phyloP scores from a whole-genome alignment of 2,329 filamentous ascomycete species.

The Alternaria triticimaculans region DNA sequence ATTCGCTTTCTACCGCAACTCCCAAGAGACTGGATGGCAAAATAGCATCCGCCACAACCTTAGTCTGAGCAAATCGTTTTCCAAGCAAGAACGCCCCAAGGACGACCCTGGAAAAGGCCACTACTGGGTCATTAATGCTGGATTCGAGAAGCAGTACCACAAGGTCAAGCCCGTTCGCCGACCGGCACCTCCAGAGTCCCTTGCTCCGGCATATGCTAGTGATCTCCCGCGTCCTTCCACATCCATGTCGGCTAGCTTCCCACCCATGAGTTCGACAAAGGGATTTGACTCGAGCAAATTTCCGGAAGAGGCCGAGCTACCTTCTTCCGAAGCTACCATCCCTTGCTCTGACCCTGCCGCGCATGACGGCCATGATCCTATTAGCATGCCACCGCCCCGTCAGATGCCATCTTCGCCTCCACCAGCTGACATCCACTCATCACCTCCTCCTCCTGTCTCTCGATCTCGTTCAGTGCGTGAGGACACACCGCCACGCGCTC shows the following conservation, averaged over 20 bases:
- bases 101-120: slow-evolving; percentile 97
- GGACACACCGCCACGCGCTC: slow-evolving; percentile 77
- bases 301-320: slow-evolving; percentile 57
- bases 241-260: slow-evolving; percentile 46
- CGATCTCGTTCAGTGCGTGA: slow-evolving; percentile 62
- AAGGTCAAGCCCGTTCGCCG: slow-evolving; percentile 78
- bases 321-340: slow-evolving; percentile 59
- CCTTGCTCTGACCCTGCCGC: slow-evolving; percentile 59
- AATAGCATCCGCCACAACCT: slow-evolving; percentile 99
- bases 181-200: slow-evolving; percentile 54
- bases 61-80: slow-evolving; percentile 94
- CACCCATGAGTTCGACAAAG: slow-evolving; percentile 50
- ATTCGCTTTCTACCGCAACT: slow-evolving; percentile 80
- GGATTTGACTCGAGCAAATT: slow-evolving; percentile 59
- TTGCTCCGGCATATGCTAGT: slow-evolving; percentile 40
- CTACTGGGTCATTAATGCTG: slow-evolving; percentile 94
- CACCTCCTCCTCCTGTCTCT: slow-evolving; percentile 86
- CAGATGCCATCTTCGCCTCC: slow-evolving; percentile 72
- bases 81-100: slow-evolving; percentile 94
- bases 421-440: slow-evolving; percentile 78
- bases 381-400: slow-evolving; percentile 53
- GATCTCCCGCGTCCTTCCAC: slow-evolving; percentile 48
- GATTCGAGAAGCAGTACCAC: slow-evolving; percentile 86
- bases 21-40: slow-evolving; percentile 90
- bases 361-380: slow-evolving; percentile 55